Base-by-base conservation (phyloP, 108 stramenopile genomes). In the Seminavis robusta region DNA sequence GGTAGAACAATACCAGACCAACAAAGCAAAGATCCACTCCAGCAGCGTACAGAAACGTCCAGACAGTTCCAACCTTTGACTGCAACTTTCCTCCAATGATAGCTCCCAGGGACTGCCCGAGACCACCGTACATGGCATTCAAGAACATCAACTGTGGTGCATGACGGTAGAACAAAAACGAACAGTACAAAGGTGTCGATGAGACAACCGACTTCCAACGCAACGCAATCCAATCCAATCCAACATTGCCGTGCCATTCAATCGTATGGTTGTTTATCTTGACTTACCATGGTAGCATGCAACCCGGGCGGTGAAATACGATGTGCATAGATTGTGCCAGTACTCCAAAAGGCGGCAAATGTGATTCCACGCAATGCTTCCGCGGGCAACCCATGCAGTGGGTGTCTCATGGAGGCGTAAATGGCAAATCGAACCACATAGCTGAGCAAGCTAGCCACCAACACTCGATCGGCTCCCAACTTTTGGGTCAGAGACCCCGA, bases 81-180 rank as follows among this genome's bases (percentile, higher is more conserved):
- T 92, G 87, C 48, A 94, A 37, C 52, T 86, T 88, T 26, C 96
- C 96, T 19, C 96, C 96, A 51, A 95, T 74, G 19, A 97, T 83
- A 17, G 94, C 90, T 6, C 96, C 96, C 17, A 94, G 40, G 16
- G 90, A 92, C 64, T 95, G 96, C 5, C 96, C 96, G 16, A 97
- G 62, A 19, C 96, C 96, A 38, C 94, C 94, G 59, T 97, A 97
- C 84, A 95, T 94, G 1, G 90, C 96, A 70, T 97, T 95, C 68
- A 97, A 56, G 39, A 95, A 83, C 74, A 94, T 73, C 2, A 94
- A 59, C 67, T 61, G 81, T 33, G 25, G 79, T 26, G 29, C 42
- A 40, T 1, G 20, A 40, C 13, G 19, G 2, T 6, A 9, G 26
- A 24, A 20, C 1, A 55, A 24, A 3, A 16, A 57, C 28, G 8